A percentile compares a stretch with the other conserved stretches of the same genome.
These are phyloP conservation scores for Leucaena leucocephala DNA, from an alignment of 306 rosid genomes.

Conservation along the genomic window DNA sequence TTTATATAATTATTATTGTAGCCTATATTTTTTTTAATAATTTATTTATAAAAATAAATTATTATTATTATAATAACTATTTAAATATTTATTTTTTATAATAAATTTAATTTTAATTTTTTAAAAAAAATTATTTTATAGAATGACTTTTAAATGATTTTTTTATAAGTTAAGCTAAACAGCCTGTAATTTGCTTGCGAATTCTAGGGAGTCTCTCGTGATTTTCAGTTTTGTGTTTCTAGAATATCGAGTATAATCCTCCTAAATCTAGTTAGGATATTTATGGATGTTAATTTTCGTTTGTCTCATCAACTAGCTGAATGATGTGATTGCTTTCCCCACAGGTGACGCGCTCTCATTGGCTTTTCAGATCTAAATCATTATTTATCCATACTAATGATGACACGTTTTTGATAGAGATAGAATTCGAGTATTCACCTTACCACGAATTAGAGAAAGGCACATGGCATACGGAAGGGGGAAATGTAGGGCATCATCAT, in stretches of 20 bases:
- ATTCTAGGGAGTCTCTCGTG: not conserved
- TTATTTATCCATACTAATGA: not conserved
- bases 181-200: not conserved
- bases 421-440: not conserved
- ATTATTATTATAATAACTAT: too few species aligned
- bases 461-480: not conserved
- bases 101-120: too few species aligned
- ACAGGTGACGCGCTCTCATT: not conserved
- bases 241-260: not conserved
- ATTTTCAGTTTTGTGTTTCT: not conserved
- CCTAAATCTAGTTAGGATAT: not conserved
- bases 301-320: slow-evolving; percentile 7
- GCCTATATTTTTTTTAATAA: too few species aligned
- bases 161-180: too few species aligned
- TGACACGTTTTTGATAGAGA: not conserved
- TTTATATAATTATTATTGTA: too few species aligned
- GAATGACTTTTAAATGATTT: too few species aligned
- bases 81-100: too few species aligned
- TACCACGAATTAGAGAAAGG: not conserved
- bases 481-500: not conserved
- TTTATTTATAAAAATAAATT: too few species aligned
- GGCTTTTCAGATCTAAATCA: not conserved
- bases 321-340: not conserved
- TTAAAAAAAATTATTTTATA: too few species aligned
- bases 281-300: slow-evolving; percentile 7